These are phyloP conservation scores for Botrytis porri DNA, from an alignment of 2,329 filamentous ascomycete genomes.

Conservation along the genomic window DNA sequence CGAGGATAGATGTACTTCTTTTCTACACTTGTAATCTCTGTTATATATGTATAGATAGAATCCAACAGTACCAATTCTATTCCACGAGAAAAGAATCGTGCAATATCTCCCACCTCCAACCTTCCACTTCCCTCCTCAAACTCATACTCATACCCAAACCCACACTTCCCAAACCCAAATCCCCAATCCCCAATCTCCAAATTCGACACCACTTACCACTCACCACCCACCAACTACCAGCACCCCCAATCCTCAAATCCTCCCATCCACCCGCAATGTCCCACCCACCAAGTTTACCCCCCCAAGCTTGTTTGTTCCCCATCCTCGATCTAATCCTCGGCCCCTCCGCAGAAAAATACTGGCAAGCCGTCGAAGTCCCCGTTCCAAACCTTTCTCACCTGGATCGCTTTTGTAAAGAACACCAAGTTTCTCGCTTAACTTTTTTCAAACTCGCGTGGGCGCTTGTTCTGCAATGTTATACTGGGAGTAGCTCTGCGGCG, in stretches of 20 bases:
- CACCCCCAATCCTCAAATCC: no score
- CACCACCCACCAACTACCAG: no score
- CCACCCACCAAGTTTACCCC: not conserved
- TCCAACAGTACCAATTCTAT: no score
- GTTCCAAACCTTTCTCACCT: not conserved
- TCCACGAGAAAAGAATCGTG: no score
- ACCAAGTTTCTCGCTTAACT: not conserved
- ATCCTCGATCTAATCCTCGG: not conserved
- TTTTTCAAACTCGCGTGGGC: constrained; percentile 39
- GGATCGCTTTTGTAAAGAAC: not conserved
- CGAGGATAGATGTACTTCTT: not conserved
- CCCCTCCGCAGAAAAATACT: not conserved
- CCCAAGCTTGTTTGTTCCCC: constrained; percentile 12
- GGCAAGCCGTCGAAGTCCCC: constrained; percentile 7
- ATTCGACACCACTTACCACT: no score
- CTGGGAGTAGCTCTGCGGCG: constrained; percentile 39
- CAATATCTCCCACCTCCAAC: not conserved
- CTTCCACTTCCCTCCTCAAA: not conserved
- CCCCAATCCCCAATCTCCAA: no score
- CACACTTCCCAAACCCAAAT: no score
- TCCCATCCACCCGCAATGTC: not conserved
- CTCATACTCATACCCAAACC: not conserved
- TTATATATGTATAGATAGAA: not conserved
- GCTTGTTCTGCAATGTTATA: constrained; percentile 41
- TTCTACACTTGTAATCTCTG: not conserved